A percentile compares a stretch with the other conserved stretches of the same genome.
Evolutionary conservation across 225 moss, liverwort and hornwort genomes (phyloP).

Genomic region (Sphagnum contortum): DNA sequence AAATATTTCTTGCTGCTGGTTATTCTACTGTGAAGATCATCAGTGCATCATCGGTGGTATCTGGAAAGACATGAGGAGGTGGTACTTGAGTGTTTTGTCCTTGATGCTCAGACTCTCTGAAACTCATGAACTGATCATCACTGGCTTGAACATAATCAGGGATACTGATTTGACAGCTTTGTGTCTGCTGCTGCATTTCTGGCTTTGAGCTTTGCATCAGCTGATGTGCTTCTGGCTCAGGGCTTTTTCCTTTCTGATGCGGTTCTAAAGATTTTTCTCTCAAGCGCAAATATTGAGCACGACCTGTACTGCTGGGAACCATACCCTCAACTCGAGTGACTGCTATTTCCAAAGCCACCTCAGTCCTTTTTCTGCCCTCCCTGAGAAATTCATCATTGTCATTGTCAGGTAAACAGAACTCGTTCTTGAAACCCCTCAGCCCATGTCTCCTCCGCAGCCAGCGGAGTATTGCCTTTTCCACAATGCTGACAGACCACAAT

Average conservation of each 20-base stretch:
- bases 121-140: too few species aligned
- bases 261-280: conserved; percentile 26
- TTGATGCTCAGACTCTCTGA: too few species aligned
- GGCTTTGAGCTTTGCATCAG: too few species aligned
- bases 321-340: conserved; percentile 44
- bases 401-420: conserved; percentile 13
- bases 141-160: too few species aligned
- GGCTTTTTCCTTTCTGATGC: conserved; percentile 16
- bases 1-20: too few species aligned
- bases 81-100: too few species aligned
- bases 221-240: conserved; percentile 2
- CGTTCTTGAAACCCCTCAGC: conserved; percentile 44
- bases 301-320: conserved; percentile 27
- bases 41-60: too few species aligned
- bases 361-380: conserved; percentile 41
- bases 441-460: conserved; percentile 44
- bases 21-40: too few species aligned
- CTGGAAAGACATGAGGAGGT: too few species aligned
- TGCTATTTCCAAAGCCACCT: conserved; percentile 40
- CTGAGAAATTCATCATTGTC: conserved; percentile 47
- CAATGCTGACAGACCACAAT: conserved; percentile 46
- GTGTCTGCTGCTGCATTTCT: too few species aligned
- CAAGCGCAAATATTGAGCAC: too few species aligned
- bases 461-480: conserved; percentile 38
- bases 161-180: too few species aligned